Base-by-base conservation (phyloP, 768 basidiomycete species). In the Lepiota brunneoincarnata region DNA sequence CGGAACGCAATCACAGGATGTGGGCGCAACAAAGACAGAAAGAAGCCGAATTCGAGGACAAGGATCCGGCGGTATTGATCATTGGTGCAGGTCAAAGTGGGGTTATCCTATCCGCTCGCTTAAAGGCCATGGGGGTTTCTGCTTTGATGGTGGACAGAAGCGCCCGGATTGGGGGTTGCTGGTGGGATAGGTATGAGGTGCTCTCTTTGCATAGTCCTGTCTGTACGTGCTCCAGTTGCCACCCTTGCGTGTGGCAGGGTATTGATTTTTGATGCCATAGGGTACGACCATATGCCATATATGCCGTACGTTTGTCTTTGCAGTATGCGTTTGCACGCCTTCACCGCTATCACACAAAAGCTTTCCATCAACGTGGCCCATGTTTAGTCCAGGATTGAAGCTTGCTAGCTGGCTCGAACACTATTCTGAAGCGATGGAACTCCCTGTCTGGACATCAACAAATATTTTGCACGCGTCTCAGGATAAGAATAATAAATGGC, bases 1-100 rank as follows among this genome's bases (percentile, higher is more conserved):
- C 46, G 1, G 39, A 61, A 15, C 70, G 75, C 2, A 73, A 75
- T 58, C 77, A 80, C 63, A 80, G 79, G 31, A 64, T 70, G 51
- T 85, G 82, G 82, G 65, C 68, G 38, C 69, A 72, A 37, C 62
- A 68, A 45, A 71, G 79, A 11, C 67, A 61, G 5, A 63, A 58
- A 28, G 73, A 77, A 54, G 49, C 60, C 18, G 72, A 75, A 26
- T 81, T 81, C 55, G 66, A 63, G 34, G 70, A 73, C 20, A 58
- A 57, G 2, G 74, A 80, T 47, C 84, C 86, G 0, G 71, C 72
- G 1, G 83, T 82, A 2, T 61, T 85, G 23, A 69, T 85, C 48
- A 66, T 85, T 17, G 82, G 84, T 6, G 84, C 71, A 0, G 84
- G 84, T 0, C 87, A 87, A 55, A 78, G 74, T 55, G 87, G 86